Evolutionary conservation across 257 asterid genomes (phyloP), one percentile per base, ranked within the genome.

Genomic region (Oldenlandia corymbosa): DNA sequence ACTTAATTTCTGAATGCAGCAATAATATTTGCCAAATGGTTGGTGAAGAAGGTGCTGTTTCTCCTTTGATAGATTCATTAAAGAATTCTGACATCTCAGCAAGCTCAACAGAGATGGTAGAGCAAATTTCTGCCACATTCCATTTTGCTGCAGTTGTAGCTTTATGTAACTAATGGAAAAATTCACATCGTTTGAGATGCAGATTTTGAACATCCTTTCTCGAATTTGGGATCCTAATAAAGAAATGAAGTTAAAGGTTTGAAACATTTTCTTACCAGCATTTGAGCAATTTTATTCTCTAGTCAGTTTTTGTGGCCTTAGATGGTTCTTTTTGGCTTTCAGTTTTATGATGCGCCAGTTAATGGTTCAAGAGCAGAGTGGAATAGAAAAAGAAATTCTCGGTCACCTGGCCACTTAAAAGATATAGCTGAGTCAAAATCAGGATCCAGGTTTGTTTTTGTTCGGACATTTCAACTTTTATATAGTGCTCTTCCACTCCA

Each of bases 161-260:
- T 69, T 60, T 66, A 27, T 42, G 42, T 60, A 47, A 50, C 76
- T 78, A 56, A 74, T 58, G 26, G 31, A 49, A 17, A 57, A 67
- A 63, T 41, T 28, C 42, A n/a, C 17, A 43, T 58, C 30, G 66
- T 39, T 56, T 58, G 48, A 46, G 43, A 50, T 71, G 89, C 96
- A 88, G 97, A 77, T 84, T 67, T 70, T 91, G 47, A 81, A 81
- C 66, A 83, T 91, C 74, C 91, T 91, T 62, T 60, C 87, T 72
- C 93, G 84, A 79, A 83, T 91, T 75, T 76, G 88, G 60, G 96
- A 85, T 76, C 96, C 96, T 58, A 76, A 77, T 82, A 84, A 76
- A 81, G 94, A 82, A 68, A 72, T 82, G 79, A 90, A 80, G 74
- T 73, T 83, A 57, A 76, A 84, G 90, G 95, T 90, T 27, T 51